Percentiles rank a stretch among this genome's conserved stretches.
Evolutionary conservation across 306 rosid species (phyloP).

Genomic region (Corylus heterophylla): DNA sequence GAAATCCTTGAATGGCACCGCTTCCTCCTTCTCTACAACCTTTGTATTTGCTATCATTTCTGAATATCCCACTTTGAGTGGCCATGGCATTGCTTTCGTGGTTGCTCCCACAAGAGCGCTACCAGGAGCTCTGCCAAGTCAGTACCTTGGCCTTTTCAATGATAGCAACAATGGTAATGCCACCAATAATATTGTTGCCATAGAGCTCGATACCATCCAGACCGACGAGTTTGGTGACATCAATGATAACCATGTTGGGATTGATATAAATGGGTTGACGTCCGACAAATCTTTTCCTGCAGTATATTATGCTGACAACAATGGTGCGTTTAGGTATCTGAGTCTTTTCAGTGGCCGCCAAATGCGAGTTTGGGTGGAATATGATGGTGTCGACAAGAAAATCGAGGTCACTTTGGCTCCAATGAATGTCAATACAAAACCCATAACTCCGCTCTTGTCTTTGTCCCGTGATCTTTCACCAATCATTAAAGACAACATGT

Average conservation of each 20-base stretch:
- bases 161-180: conserved; percentile 38
- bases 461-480: conserved; percentile 48
- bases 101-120: conserved; percentile 50
- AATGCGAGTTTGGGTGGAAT: conserved; percentile 69
- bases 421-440: conserved; percentile 30
- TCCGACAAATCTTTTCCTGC: conserved; percentile 39
- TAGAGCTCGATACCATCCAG: conserved; percentile 65
- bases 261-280: conserved; percentile 50
- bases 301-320: conserved; percentile 21
- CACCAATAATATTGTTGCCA: conserved; percentile 44
- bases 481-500: conserved; percentile 37
- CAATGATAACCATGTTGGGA: conserved; percentile 69
- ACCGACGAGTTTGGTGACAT: conserved; percentile 50
- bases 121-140: conserved; percentile 40
- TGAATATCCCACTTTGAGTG: conserved; percentile 36
- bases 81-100: conserved; percentile 64
- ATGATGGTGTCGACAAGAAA: conserved; percentile 41
- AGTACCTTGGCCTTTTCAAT: conserved; percentile 62
- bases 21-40: conserved; percentile 54
- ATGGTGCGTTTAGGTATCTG: conserved; percentile 29
- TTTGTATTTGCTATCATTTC: conserved; percentile 63
- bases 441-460: conserved; percentile 50
- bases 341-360: conserved; percentile 48
- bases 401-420: conserved; percentile 63
- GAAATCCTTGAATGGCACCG: conserved; percentile 29